Evolutionary conservation across 768 basidiomycete genomes (phyloP).

Genomic region (Tylopilus balloui): DNA sequence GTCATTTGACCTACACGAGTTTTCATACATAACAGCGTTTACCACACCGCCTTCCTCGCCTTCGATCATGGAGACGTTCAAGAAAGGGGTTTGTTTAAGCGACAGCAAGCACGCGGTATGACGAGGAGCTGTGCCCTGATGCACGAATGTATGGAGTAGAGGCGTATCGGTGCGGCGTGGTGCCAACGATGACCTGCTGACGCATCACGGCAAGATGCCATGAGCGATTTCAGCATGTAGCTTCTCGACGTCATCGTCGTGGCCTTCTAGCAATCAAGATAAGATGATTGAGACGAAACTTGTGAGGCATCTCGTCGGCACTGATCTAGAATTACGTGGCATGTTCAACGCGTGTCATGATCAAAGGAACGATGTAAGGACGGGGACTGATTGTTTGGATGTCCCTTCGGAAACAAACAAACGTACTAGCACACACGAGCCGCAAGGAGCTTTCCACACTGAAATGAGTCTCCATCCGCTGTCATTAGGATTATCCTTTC

Average conservation of each 20-base stretch:
- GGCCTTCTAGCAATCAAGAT: slow-evolving; percentile 12
- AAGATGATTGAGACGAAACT: slow-evolving; percentile 14
- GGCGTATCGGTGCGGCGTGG: slow-evolving; percentile 6
- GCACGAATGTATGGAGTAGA: slow-evolving; percentile 11
- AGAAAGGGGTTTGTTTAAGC: slow-evolving; percentile 7
- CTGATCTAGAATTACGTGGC: slow-evolving; percentile 10
- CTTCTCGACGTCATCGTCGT: slow-evolving; percentile 11
- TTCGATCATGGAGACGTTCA: slow-evolving; percentile 11
- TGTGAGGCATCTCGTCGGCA: neutral
- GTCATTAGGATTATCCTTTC: slow-evolving; percentile 3
- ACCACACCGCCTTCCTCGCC: slow-evolving; percentile 30
- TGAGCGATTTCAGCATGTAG: slow-evolving; percentile 12
- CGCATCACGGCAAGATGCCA: slow-evolving; percentile 1
- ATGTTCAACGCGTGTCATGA: slow-evolving; percentile 22
- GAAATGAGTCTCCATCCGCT: neutral
- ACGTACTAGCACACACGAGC: slow-evolving; percentile 15
- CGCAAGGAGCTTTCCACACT: slow-evolving; percentile 22
- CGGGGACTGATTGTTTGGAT: slow-evolving; percentile 1
- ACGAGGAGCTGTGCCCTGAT: slow-evolving; percentile 4
- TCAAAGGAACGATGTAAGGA: neutral
- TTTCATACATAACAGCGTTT: slow-evolving; percentile 30
- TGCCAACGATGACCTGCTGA: neutral
- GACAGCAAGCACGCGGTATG: slow-evolving; percentile 12
- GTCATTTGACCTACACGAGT: slow-evolving; percentile 27
- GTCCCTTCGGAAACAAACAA: slow-evolving; percentile 10